A percentile compares a stretch with the other conserved stretches of the same genome.
phyloP scores from a whole-genome alignment of 2,329 filamentous ascomycete species.

The Alternaria novae-zelandiae region DNA sequence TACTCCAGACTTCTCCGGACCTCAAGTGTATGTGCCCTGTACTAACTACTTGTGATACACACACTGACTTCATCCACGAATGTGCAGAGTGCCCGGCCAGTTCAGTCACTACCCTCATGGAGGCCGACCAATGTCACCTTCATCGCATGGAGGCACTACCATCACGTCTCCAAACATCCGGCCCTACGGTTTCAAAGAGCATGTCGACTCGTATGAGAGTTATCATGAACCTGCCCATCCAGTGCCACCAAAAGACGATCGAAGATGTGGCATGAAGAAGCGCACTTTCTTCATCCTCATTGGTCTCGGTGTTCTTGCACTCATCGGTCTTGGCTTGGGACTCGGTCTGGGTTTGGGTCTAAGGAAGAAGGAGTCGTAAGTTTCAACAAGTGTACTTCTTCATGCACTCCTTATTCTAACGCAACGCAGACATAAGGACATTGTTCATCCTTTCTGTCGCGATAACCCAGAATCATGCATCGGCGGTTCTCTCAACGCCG shows the following conservation, averaged over 20 bases:
- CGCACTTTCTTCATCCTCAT: slow-evolving; percentile 31
- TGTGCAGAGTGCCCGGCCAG: slow-evolving; percentile 21
- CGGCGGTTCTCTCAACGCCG: slow-evolving; percentile 48
- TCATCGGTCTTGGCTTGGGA: slow-evolving; percentile 45
- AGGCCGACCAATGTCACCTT: slow-evolving; percentile 20
- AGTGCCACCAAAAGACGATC: slow-evolving; percentile 24
- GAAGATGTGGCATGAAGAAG: slow-evolving; percentile 35
- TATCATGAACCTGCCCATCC: slow-evolving; percentile 16
- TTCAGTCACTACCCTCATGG: slow-evolving; percentile 21
- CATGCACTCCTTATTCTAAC: background rate
- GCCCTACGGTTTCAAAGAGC: slow-evolving; percentile 33
- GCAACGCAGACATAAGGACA: slow-evolving; percentile 3
- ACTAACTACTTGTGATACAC: background rate
- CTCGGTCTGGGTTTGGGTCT: slow-evolving; percentile 47
- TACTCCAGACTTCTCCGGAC: slow-evolving; percentile 32
- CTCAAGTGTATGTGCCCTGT: slow-evolving; percentile 13
- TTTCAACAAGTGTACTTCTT: background rate
- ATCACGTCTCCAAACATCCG: slow-evolving; percentile 23
- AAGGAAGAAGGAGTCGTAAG: slow-evolving; percentile 31
- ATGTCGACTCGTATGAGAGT: slow-evolving; percentile 26
- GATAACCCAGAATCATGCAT: slow-evolving; percentile 42
- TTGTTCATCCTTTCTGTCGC: slow-evolving; percentile 32
- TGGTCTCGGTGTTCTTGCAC: slow-evolving; percentile 30
- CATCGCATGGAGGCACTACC: slow-evolving; percentile 24
- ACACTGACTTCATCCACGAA: background rate